Conservation (phyloP, 805 yeast genomes). For the Candida ovalis region DNA sequence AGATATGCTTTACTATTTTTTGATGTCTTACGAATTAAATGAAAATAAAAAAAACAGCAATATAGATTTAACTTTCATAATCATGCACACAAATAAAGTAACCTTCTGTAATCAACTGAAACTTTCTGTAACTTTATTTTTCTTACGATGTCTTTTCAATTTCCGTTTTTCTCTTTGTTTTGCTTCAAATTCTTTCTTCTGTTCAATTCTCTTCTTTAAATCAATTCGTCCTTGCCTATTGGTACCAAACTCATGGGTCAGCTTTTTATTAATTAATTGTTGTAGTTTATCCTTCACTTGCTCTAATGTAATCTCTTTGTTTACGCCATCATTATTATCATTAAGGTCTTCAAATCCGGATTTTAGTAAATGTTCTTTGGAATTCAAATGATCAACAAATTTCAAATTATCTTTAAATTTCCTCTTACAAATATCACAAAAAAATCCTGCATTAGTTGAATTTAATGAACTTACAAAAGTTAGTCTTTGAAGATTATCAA, state of each 20-base stretch:
- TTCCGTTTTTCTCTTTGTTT: conserved; percentile 29
- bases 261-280: conserved; percentile 31
- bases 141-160: conserved; percentile 23
- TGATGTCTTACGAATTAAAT: too few relatives aligned
- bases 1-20: too few relatives aligned
- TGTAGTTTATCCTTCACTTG: conserved; percentile 43
- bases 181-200: conserved; percentile 37
- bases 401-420: conserved; percentile 82
- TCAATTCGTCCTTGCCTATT: conserved; percentile 32
- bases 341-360: conserved; percentile 29
- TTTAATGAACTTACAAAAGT: conserved; percentile 24
- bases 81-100: too few relatives aligned
- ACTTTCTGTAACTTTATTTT: conserved; percentile 8
- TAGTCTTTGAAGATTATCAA: conserved; percentile 21
- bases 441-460: conserved; percentile 69
- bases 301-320: conserved; percentile 38
- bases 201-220: conserved; percentile 40
- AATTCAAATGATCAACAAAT: conserved; percentile 78
- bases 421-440: conserved; percentile 74
- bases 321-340: conserved; percentile 21
- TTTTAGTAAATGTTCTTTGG: conserved; percentile 57
- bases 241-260: conserved; percentile 23
- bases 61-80: too few relatives aligned
- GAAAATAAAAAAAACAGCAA: too few relatives aligned
- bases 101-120: background rate